phyloP scores from a whole-genome alignment of 2,329 filamentous ascomycete species.

The Zelopaecilomyces penicillatus region DNA sequence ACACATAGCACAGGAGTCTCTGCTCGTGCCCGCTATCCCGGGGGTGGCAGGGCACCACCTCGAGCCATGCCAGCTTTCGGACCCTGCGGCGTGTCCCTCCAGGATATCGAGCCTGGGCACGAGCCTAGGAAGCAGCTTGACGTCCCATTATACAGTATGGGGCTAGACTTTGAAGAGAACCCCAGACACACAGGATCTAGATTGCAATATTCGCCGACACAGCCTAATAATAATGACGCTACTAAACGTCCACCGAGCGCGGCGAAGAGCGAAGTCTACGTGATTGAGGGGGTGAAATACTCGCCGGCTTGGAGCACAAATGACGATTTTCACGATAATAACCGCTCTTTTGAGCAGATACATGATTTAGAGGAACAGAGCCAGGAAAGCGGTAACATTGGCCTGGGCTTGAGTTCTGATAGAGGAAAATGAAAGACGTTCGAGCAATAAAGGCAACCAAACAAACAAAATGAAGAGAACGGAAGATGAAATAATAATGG shows the following conservation, averaged over 20 bases:
- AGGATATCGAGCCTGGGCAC: conserved; percentile 15
- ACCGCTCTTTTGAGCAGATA: conserved; percentile 20
- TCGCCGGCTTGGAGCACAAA: conserved; percentile 17
- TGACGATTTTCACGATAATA: conserved; percentile 11
- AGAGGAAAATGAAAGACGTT: no score
- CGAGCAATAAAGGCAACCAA: no score
- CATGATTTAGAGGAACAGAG: conserved; percentile 24
- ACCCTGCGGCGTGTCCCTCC: conserved; percentile 28
- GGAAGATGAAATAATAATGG: no score
- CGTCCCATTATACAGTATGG: conserved; percentile 5
- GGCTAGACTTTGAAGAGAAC: conserved; percentile 14
- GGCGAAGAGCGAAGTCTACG: conserved; percentile 26
- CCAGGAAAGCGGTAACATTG: conserved; percentile 16
- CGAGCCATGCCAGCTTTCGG: conserved; percentile 24
- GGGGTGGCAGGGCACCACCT: conserved; percentile 15
- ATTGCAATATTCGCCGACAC: not conserved
- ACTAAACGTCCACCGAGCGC: conserved; percentile 8
- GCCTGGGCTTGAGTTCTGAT: conserved; percentile 2
- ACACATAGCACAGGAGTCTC: conserved; percentile 24
- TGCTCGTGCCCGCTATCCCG: conserved; percentile 16
- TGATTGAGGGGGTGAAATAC: conserved; percentile 24
- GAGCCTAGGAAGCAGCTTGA: conserved; percentile 2
- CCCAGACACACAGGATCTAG: conserved; percentile 1
- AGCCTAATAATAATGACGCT: conserved; percentile 4
- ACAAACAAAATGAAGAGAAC: no score